Conservation (phyloP, 495 filamentous ascomycete species). For the Glarea lozoyensis region DNA sequence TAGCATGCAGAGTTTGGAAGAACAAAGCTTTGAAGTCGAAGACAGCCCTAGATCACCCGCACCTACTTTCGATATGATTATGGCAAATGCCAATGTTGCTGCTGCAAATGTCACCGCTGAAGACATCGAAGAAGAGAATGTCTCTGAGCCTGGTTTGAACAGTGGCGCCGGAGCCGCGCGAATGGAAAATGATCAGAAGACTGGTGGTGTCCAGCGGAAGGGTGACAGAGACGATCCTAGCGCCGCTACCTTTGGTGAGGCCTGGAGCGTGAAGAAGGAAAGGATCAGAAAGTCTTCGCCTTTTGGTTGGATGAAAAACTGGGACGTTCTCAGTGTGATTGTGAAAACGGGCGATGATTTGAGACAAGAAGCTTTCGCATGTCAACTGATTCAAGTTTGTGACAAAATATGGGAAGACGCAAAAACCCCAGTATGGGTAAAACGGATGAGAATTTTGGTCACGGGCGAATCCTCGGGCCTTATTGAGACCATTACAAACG, state of each 20-base stretch:
- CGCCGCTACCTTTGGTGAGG: conserved; percentile 70
- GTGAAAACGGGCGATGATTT: conserved; percentile 72
- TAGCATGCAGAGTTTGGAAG: conserved; percentile 75
- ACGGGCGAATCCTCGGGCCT: conserved; percentile 70
- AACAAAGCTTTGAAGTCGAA: conserved; percentile 62
- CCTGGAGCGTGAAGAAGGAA: conserved; percentile 67
- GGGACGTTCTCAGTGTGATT: conserved; percentile 72
- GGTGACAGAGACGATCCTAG: conserved; percentile 74
- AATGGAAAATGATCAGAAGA: conserved; percentile 77
- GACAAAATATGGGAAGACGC: conserved; percentile 67
- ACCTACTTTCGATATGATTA: conserved; percentile 65
- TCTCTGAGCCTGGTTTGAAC: conserved; percentile 32
- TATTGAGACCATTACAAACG: conserved; percentile 74
- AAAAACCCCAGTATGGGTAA: conserved; percentile 66
- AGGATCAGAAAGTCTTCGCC: conserved; percentile 66
- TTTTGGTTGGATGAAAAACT: conserved; percentile 72
- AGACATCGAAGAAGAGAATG: conserved; percentile 24
- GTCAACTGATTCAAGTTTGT: conserved; percentile 66
- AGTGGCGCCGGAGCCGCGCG: conserved; percentile 59
- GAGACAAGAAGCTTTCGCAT: conserved; percentile 70
- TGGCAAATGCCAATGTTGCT: conserved; percentile 37
- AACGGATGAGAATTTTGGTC: conserved; percentile 70
- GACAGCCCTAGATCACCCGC: conserved; percentile 40
- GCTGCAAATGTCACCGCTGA: conserved; percentile 33
- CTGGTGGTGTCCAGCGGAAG: conserved; percentile 63